Conservation (phyloP, 2,329 filamentous ascomycete species). For the Sporothrix brasiliensis region DNA sequence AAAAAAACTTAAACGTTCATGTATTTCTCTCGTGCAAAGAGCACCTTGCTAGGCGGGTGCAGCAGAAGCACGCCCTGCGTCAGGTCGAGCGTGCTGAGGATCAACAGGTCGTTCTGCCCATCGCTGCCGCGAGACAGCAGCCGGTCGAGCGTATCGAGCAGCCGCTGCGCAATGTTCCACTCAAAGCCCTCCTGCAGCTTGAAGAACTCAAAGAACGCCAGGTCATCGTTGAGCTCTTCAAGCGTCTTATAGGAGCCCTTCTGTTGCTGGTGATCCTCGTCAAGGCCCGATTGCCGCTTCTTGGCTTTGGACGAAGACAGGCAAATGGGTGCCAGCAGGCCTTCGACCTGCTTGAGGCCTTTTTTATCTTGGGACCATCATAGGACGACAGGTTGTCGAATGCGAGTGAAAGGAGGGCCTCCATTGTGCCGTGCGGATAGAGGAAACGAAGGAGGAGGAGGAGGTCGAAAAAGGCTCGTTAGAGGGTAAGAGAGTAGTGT, state of each 20-base stretch:
- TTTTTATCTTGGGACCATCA: conserved; percentile 89
- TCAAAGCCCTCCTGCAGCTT: conserved; percentile 96
- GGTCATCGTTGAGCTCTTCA: conserved; percentile 73
- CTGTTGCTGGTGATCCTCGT: conserved; percentile 42
- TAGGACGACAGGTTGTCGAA: conserved; percentile 97
- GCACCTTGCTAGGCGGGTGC: conserved; percentile 82
- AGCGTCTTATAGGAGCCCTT: conserved; percentile 59
- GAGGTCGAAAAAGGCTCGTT: neutral
- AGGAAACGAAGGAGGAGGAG: neutral
- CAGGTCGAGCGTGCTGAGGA: conserved; percentile 83
- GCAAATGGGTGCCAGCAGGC: conserved; percentile 91
- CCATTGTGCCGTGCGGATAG: conserved; percentile 61
- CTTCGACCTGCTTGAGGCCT: conserved; percentile 90
- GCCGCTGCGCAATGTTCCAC: conserved; percentile 89
- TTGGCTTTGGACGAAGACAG: conserved; percentile 57
- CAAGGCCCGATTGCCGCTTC: conserved; percentile 27
- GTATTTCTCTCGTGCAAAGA: conserved; percentile 86
- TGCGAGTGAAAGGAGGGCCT: conserved; percentile 85
- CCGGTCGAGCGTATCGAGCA: conserved; percentile 60
- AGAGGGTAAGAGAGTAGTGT: neutral
- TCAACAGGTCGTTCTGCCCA: conserved; percentile 83
- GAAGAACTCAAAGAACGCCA: conserved; percentile 93
- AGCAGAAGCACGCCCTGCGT: conserved; percentile 86
- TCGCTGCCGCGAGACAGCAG: conserved; percentile 39
- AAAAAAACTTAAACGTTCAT: conserved; percentile 75